phyloP scores from a whole-genome alignment of 768 basidiomycete species.

The Amanita jacksonii region DNA sequence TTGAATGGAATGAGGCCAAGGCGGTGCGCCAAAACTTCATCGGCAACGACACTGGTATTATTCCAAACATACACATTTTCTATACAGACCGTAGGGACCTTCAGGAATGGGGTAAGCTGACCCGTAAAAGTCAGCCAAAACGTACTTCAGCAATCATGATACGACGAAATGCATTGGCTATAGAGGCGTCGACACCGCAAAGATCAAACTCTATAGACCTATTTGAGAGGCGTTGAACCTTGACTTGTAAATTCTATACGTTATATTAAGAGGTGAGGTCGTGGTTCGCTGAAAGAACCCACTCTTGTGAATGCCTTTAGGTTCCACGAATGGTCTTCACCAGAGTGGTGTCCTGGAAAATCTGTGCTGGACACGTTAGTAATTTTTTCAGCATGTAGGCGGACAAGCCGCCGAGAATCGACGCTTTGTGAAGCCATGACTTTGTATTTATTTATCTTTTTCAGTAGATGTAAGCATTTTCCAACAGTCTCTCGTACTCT shows the following conservation, averaged over 20 bases:
- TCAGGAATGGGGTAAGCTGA: constrained; percentile 7
- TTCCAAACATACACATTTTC: constrained; percentile 90
- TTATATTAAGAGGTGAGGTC: constrained; percentile 13
- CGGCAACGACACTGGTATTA: constrained; percentile 89
- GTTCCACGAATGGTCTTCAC: constrained; percentile 81
- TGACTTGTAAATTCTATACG: constrained; percentile 61
- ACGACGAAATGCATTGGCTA: constrained; percentile 90
- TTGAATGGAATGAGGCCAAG: constrained; percentile 86
- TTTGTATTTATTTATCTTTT: no score
- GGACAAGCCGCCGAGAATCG: constrained; percentile 47
- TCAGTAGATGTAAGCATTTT: no score
- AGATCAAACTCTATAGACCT: constrained; percentile 90
- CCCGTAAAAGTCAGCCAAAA: not conserved
- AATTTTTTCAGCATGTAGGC: constrained; percentile 59
- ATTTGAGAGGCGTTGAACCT: constrained; percentile 71
- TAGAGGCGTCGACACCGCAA: constrained; percentile 89
- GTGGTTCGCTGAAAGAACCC: constrained; percentile 20
- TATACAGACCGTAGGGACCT: constrained; percentile 89
- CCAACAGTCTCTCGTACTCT: no score
- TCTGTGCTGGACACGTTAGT: constrained; percentile 82
- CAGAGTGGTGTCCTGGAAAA: constrained; percentile 83
- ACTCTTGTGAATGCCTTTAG: constrained; percentile 69
- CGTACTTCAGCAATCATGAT: constrained; percentile 90
- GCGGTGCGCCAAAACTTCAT: constrained; percentile 91
- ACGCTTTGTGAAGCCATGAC: constrained; percentile 1